Evolutionary conservation across 2,329 filamentous ascomycete species (phyloP).

Genomic region (Fusarium sp.): DNA sequence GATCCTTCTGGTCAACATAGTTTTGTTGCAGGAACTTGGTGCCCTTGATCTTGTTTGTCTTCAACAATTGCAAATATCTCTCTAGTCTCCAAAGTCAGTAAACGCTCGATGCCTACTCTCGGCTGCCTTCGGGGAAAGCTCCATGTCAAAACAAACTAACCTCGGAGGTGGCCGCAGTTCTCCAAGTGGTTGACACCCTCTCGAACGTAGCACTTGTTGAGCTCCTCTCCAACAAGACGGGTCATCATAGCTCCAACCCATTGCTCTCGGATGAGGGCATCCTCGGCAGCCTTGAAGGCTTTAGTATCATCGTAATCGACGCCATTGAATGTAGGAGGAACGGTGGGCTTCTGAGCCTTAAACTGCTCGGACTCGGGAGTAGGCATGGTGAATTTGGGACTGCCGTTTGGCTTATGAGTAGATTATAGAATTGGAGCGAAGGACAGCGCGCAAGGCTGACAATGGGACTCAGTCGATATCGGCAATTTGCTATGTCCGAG

Average conservation of each 20-base stretch:
- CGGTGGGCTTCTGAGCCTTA: conserved; percentile 84
- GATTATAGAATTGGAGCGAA: conserved; percentile 15
- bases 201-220: conserved; percentile 85
- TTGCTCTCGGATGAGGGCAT: conserved; percentile 84
- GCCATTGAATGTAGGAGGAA: conserved; percentile 84
- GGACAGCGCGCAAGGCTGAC: conserved; percentile 26
- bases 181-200: conserved; percentile 90
- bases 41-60: conserved; percentile 79
- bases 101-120: background rate
- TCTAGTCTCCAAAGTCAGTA: conserved; percentile 59
- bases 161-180: conserved; percentile 84
- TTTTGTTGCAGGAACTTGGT: conserved; percentile 84
- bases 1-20: conserved; percentile 67
- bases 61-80: conserved; percentile 80
- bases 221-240: conserved; percentile 80
- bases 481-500: conserved; percentile 36
- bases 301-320: conserved; percentile 87
- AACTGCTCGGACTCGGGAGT: conserved; percentile 85
- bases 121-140: background rate
- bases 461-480: conserved; percentile 36
- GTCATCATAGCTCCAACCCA: conserved; percentile 94
- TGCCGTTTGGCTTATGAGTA: conserved; percentile 9
- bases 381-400: conserved; percentile 66
- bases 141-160: conserved; percentile 59
- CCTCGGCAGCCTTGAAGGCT: conserved; percentile 83